Evolutionary conservation across 1,284 basidiomycete species (phyloP).

Genomic region (Ustilago lituana): DNA sequence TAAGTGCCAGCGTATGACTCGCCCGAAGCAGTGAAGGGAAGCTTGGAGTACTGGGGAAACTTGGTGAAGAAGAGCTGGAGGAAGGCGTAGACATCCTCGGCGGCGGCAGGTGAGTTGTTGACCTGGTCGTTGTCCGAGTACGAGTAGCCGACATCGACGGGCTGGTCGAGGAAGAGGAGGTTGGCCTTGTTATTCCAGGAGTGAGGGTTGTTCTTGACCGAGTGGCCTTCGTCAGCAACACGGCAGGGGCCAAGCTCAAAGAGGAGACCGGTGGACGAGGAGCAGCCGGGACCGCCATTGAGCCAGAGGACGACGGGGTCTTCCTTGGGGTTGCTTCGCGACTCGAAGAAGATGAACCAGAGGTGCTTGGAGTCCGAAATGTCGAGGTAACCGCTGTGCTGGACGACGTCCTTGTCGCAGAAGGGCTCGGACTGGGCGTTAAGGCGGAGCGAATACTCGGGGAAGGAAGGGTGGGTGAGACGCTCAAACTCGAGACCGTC

Average conservation of each 20-base stretch:
- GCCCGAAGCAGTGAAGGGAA: conserved; percentile 69
- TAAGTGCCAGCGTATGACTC: conserved; percentile 76
- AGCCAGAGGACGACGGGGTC: conserved; percentile 89
- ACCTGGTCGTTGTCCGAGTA: conserved; percentile 80
- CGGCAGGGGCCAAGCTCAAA: conserved; percentile 87
- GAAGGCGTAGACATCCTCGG: conserved; percentile 88
- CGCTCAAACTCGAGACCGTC: conserved; percentile 71
- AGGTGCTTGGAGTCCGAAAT: conserved; percentile 84
- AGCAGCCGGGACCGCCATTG: conserved; percentile 79
- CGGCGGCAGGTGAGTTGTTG: conserved; percentile 77
- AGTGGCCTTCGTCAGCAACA: conserved; percentile 76
- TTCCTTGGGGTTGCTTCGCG: conserved; percentile 75
- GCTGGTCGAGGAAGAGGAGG: conserved; percentile 82
- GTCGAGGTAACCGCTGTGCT: conserved; percentile 85
- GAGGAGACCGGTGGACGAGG: conserved; percentile 71
- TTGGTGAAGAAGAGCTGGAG: conserved; percentile 81
- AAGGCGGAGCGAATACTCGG: conserved; percentile 77
- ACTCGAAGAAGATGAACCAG: conserved; percentile 90
- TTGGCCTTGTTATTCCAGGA: conserved; percentile 80
- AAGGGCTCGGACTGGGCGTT: conserved; percentile 66
- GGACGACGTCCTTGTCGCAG: conserved; percentile 83
- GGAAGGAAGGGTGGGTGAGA: conserved; percentile 78
- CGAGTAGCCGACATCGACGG: conserved; percentile 83
- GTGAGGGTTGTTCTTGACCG: conserved; percentile 78
- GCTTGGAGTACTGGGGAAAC: conserved; percentile 63